Percentiles rank a stretch among this genome's conserved stretches.
These are phyloP conservation scores for Pulveroboletus frians DNA, from an alignment of 768 basidiomycete genomes.

Conservation along the genomic window DNA sequence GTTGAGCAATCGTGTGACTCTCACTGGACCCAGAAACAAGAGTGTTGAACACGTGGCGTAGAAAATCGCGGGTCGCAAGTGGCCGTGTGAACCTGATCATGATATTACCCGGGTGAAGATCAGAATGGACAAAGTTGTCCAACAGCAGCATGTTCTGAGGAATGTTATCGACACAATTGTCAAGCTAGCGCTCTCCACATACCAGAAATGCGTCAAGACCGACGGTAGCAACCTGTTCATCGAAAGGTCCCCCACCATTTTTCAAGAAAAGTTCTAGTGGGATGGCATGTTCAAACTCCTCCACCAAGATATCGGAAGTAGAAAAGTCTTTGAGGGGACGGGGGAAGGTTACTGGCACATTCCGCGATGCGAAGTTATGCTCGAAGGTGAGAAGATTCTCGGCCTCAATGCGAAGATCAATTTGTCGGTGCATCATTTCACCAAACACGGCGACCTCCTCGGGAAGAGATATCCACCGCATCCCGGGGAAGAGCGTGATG, in stretches of 20 bases:
- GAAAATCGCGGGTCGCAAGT: slow-evolving; percentile 58
- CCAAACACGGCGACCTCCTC: slow-evolving; percentile 96
- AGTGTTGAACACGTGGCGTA: slow-evolving; percentile 54
- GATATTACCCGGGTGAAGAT: slow-evolving; percentile 91
- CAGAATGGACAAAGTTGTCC: slow-evolving; percentile 95
- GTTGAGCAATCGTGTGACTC: slow-evolving; percentile 18
- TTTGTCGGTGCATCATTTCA: slow-evolving; percentile 91
- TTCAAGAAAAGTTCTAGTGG: slow-evolving; percentile 82
- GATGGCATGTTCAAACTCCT: slow-evolving; percentile 90
- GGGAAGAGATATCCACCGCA: slow-evolving; percentile 94
- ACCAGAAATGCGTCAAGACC: slow-evolving; percentile 95
- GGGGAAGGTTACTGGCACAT: slow-evolving; percentile 84
- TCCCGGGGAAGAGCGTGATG: slow-evolving; percentile 79
- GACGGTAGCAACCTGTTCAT: slow-evolving; percentile 82
- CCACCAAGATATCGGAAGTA: slow-evolving; percentile 78
- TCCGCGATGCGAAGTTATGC: slow-evolving; percentile 74
- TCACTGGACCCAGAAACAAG: slow-evolving; percentile 42
- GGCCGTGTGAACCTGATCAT: slow-evolving; percentile 96
- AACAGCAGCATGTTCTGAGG: slow-evolving; percentile 91
- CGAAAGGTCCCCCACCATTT: slow-evolving; percentile 90
- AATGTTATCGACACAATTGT: slow-evolving; percentile 1
- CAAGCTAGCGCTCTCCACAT: slow-evolving; percentile 25
- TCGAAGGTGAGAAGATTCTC: slow-evolving; percentile 84
- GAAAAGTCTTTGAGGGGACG: slow-evolving; percentile 78
- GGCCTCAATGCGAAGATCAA: slow-evolving; percentile 87